Evolutionary conservation across 2,329 filamentous ascomycete genomes (phyloP).

Genomic region (Epichloe uncinata): DNA sequence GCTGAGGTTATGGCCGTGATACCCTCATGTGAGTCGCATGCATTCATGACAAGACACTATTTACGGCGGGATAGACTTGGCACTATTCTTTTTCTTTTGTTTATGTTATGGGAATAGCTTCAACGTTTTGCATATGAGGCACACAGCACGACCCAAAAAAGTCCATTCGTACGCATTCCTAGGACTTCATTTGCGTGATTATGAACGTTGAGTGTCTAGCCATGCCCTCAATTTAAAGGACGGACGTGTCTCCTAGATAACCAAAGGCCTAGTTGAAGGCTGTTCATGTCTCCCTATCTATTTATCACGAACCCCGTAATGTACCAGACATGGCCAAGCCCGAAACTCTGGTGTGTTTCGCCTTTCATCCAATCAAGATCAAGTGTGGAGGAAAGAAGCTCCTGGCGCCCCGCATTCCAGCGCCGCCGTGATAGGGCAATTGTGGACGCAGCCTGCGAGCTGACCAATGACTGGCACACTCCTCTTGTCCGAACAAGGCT

Average conservation of each 20-base stretch:
- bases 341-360: not conserved
- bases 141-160: not conserved
- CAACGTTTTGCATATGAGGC: not conserved
- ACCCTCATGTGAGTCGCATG: constrained; percentile 16
- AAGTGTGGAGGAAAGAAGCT: not conserved
- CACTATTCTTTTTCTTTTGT: constrained; percentile 10
- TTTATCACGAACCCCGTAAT: no score
- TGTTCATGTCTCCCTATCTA: no score
- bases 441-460: not conserved
- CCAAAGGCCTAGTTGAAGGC: no score
- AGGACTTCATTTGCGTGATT: not conserved
- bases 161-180: not conserved
- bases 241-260: no score
- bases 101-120: not conserved
- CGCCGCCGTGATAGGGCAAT: not conserved
- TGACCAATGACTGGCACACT: no score
- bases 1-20: constrained; percentile 17
- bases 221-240: no score
- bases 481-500: no score
- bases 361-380: not conserved
- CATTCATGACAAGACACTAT: constrained; percentile 11
- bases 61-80: constrained; percentile 22
- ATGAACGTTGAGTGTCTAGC: not conserved
- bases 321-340: no score
- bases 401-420: not conserved